A percentile compares a stretch with the other conserved stretches of the same genome.
Evolutionary conservation across 1,284 basidiomycete species (phyloP).

Genomic region (Amylostereum chailletii): DNA sequence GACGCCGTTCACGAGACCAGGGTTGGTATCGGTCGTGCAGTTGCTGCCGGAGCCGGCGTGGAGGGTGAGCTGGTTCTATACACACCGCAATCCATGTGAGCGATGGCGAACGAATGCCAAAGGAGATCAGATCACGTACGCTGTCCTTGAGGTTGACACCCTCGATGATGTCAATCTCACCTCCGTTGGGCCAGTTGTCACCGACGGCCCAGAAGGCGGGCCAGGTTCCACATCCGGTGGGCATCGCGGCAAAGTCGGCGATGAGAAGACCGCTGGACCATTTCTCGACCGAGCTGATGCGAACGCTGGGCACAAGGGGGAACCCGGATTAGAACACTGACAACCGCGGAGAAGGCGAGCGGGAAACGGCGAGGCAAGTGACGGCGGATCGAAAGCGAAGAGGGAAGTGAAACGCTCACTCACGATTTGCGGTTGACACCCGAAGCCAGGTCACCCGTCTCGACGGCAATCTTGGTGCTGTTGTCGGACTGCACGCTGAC

Average conservation of each 20-base stretch:
- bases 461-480: conserved; percentile 53
- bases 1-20: conserved; percentile 17
- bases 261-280: conserved; percentile 71
- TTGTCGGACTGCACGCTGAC: conserved; percentile 50
- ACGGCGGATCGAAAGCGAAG: neutral
- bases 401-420: conserved; percentile 17
- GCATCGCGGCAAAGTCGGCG: conserved; percentile 70
- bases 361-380: neutral
- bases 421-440: conserved; percentile 60
- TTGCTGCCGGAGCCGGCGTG: conserved; percentile 44
- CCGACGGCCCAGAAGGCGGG: conserved; percentile 63
- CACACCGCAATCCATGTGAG: too few species aligned
- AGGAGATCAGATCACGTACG: neutral
- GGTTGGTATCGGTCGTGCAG: conserved; percentile 42
- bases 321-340: too few species aligned
- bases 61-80: conserved; percentile 59
- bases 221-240: conserved; percentile 76
- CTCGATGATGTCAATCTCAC: conserved; percentile 27
- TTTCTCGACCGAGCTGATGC: conserved; percentile 58
- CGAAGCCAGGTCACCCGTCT: conserved; percentile 38
- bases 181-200: conserved; percentile 63
- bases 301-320: conserved; percentile 36
- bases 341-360: too few species aligned
- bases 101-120: too few species aligned
- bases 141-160: neutral